Evolutionary conservation across 2,329 filamentous ascomycete genomes (phyloP).

Genomic region (Chaetomium olivaceum): DNA sequence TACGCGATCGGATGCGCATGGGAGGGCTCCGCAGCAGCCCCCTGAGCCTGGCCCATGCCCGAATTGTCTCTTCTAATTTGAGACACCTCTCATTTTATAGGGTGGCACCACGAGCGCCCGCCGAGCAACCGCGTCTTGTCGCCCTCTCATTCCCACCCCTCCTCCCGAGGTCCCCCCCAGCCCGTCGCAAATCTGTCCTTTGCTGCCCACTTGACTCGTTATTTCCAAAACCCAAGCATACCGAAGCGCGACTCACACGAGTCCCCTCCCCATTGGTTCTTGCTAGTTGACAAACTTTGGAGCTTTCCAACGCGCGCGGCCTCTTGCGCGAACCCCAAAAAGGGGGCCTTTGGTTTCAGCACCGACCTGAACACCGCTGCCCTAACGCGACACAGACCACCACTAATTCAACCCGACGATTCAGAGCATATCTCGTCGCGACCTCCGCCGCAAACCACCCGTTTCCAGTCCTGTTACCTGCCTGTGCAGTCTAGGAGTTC

Average conservation of each 20-base stretch:
- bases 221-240: neutral
- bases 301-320: slow-evolving; percentile 1
- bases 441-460: slow-evolving; percentile 18
- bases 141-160: slow-evolving; percentile 14
- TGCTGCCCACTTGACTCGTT: slow-evolving; percentile 7
- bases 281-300: neutral
- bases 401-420: neutral
- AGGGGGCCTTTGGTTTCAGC: neutral
- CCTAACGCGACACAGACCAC: slow-evolving; percentile 3
- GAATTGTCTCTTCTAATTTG: slow-evolving; percentile 32
- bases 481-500: neutral
- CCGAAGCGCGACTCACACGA: neutral
- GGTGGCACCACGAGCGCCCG: slow-evolving; percentile 29
- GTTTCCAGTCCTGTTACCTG: neutral
- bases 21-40: slow-evolving; percentile 24
- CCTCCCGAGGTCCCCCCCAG: neutral
- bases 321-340: slow-evolving; percentile 4
- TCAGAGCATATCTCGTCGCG: neutral
- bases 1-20: slow-evolving; percentile 12
- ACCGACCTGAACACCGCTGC: neutral
- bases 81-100: slow-evolving; percentile 29
- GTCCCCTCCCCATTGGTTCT: slow-evolving; percentile 5
- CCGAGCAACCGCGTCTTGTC: slow-evolving; percentile 20
- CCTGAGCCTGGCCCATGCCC: slow-evolving; percentile 29
- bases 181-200: slow-evolving; percentile 12